Percentiles rank a stretch among this genome's conserved stretches.
These are phyloP conservation scores for Linanthus parryae DNA, from an alignment of 148 eudicot genomes.

Conservation along the genomic window DNA sequence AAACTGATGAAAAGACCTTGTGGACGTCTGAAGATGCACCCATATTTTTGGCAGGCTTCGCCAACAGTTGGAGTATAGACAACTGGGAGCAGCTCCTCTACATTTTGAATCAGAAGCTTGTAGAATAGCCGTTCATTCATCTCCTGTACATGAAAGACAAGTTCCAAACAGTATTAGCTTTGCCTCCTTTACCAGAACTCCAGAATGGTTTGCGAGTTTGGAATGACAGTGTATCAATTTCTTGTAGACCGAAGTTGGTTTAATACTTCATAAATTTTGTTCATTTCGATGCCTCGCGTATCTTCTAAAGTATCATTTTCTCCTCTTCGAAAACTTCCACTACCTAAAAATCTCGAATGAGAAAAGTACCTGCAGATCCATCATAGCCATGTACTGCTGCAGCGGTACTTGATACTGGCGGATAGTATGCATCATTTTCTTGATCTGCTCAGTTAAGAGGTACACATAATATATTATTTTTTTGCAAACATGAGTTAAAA, in stretches of 20 bases:
- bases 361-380: constrained; percentile 99
- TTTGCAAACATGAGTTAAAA: too few species aligned
- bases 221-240: too few species aligned
- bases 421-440: constrained; percentile 77
- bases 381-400: constrained; percentile 96
- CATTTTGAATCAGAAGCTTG: constrained; percentile 92
- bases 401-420: constrained; percentile 93
- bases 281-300: too few species aligned
- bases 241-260: too few species aligned
- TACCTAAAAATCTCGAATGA: too few species aligned
- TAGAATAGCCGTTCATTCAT: constrained; percentile 88
- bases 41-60: constrained; percentile 95
- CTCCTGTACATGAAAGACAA: constrained; percentile 46
- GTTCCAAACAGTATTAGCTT: too few species aligned
- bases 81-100: constrained; percentile 88
- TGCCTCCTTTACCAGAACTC: too few species aligned
- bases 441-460: too few species aligned
- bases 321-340: not conserved
- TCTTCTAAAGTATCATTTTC: too few species aligned
- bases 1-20: constrained; percentile 92
- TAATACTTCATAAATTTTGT: too few species aligned
- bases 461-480: too few species aligned
- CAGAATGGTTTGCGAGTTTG: too few species aligned
- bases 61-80: constrained; percentile 97
- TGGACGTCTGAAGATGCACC: constrained; percentile 82